Base-by-base conservation (phyloP, 2,329 filamentous ascomycete genomes). In the Conoideocrella luteorostrata region DNA sequence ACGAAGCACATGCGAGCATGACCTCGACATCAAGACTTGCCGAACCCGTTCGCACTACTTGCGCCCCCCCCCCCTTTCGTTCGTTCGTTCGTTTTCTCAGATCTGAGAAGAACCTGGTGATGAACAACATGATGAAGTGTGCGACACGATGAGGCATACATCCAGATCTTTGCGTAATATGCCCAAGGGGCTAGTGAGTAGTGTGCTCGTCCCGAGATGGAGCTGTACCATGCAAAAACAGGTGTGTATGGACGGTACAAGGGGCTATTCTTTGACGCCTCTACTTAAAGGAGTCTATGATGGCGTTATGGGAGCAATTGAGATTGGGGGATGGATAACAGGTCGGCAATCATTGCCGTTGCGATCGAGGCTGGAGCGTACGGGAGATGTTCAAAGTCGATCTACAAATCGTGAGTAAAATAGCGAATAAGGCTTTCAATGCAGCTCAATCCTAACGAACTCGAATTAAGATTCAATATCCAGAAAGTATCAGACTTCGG, bases 161-260 rank as follows among this genome's bases (percentile, higher is more conserved):
- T 45, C 37, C 44, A 51, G 38, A 40, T 46, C 46, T 41, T 47
- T 54, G 52, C 49, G 54, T 42, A 41, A 44, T 43, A 28, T 43
- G 39, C 47, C 46, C 44, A 28, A 29, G 32, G 41, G 43, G 39
- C 34, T n/a, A 23, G 20, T 41, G 37, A 26, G 17, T 23, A 42
- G 39, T 35, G 35, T 17, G 10, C 30, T 23, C 20, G 17, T 15
- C 32, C n/a, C 33, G 22, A 33, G 40, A 38, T 22, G 23, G 24
- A 20, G 24, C 23, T 24, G 28, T 28, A 35, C 22, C 35, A 12
- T 24, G n/a, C 42, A 39, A 11, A 15, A 18, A 4, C 24, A n/a
- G 20, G 6, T 20, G 13, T 26, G 22, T 21, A 18, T 22, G 15
- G 15, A 28, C 10, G 39, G 30, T 13, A 41, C 28, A 37, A 50